Evolutionary conservation across 441 rosid genomes (phyloP), one percentile per base, ranked within the genome.

Genomic region (Populus trichocarpa): DNA sequence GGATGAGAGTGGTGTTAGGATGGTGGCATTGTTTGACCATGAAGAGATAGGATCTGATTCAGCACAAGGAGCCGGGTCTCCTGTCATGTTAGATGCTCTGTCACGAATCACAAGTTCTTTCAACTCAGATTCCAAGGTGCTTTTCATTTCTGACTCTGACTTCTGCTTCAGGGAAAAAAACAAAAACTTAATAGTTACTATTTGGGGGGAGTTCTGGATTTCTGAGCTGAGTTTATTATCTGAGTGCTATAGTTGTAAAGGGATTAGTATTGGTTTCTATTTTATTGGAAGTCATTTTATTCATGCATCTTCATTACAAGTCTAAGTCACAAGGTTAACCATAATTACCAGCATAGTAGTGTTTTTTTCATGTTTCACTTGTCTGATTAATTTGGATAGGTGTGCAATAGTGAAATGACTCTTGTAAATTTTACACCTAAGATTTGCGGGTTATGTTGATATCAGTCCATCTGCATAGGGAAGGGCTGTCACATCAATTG

Each of bases 41-140:
- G 98, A 97, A 81, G 99, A 97, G 87, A 94, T 97, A 78, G 99
- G 98, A 66, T 97, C 99, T 71, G 32, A 84, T 75, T 97, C 99
- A 77, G 98, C 98, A 23, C 97, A 94, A 83, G 99, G 98, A 79
- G 99, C 98, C 81, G 97, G 98, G 42, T 96, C 99, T 79, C 98
- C 98, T 80, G 98, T 83, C 81, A 93, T 94, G 99, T 76, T 94
- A 67, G 99, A 96, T 81, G 97, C 98, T 81, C 80, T 96, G 74
- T 91, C 98, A 80, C 91, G 91, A 74, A 89, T 93, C 83, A 93
- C 98, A 25, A 80, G 84, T 78, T 85, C 92, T 83, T 94, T 96
- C 83, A 80, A 84, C 82, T 81, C 93, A 72, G 93, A 90, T 87
- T 75, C 94, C 59, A 90, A 92, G 93, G 99, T 92, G 71, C 28